Evolutionary conservation across 73 alveolate species (phyloP).

Genomic region (Symbiodinium pilosum): DNA sequence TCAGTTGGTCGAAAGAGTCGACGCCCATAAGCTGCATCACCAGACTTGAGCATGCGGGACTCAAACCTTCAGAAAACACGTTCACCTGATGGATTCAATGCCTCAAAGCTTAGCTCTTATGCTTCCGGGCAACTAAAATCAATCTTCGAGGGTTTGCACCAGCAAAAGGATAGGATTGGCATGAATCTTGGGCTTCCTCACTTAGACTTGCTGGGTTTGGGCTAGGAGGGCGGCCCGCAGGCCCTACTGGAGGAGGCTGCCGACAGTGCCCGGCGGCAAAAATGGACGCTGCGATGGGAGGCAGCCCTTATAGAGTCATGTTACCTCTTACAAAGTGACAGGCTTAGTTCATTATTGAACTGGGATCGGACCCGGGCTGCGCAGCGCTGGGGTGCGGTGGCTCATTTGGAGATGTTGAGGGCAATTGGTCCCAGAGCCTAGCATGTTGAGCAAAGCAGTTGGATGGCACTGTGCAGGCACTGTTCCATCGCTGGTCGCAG

Average conservation of each 20-base stretch:
- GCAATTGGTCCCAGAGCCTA: not conserved
- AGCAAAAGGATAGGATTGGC: not conserved
- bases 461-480: constrained; percentile 25
- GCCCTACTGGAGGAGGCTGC: constrained; percentile 64
- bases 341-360: no score
- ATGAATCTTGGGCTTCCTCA: no score
- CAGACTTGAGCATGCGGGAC: no score
- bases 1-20: no score
- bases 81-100: no score
- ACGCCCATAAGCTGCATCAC: no score
- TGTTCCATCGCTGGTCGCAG: constrained; percentile 29
- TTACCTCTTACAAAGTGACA: not conserved
- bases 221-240: not conserved
- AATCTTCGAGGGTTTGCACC: not conserved
- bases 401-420: no score
- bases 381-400: no score
- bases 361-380: no score
- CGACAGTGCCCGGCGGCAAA: constrained; percentile 73
- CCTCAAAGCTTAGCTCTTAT: not conserved
- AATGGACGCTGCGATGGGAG: constrained; percentile 73
- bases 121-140: not conserved
- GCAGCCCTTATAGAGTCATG: not conserved
- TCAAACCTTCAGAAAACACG: no score
- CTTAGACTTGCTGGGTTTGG: not conserved
- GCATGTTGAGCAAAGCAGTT: not conserved